Percentiles rank a stretch among this genome's conserved stretches.
Evolutionary conservation across 371 early-diverging fungal species (phyloP).

Genomic region (Mucor velutinosus): DNA sequence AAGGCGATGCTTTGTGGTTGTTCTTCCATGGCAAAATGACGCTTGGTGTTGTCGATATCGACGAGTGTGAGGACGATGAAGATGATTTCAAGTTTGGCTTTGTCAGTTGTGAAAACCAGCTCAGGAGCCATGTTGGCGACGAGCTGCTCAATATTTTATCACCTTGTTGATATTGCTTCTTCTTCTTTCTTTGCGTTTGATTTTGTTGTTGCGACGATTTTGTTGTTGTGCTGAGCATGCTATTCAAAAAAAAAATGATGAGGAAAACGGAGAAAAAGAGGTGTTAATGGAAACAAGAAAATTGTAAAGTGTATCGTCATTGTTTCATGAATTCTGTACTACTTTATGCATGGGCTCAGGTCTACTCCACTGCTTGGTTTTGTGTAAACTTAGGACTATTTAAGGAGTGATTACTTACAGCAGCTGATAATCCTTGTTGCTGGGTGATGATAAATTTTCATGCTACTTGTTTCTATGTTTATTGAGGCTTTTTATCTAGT

Average conservation of each 20-base stretch:
- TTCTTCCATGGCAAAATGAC: constrained; percentile 6
- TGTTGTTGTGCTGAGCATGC: constrained; percentile 1
- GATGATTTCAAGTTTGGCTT: background rate
- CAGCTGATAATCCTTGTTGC: background rate
- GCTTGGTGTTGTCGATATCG: background rate
- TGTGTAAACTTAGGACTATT: background rate
- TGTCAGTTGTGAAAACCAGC: constrained; percentile 22
- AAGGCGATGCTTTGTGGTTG: background rate
- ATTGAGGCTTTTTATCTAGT: background rate
- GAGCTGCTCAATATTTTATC: background rate
- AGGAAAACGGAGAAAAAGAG: constrained; percentile 1
- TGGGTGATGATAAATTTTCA: background rate
- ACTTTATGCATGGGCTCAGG: constrained; percentile 13
- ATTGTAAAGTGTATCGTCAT: constrained; percentile 10
- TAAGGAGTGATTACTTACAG: background rate
- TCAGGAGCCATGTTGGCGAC: constrained; percentile 15
- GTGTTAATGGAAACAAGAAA: constrained; percentile 6
- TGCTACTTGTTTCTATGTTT: background rate
- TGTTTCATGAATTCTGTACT: constrained; percentile 21
- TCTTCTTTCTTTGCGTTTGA: background rate
- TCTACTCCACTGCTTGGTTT: background rate
- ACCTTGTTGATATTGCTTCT: background rate
- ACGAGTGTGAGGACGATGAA: background rate
- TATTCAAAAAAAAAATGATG: background rate
- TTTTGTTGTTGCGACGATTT: constrained; percentile 7